Percentiles rank a stretch among this genome's conserved stretches.
phyloP scores from a whole-genome alignment of 129 eudicot genomes.

The Ambrosia trifida region DNA sequence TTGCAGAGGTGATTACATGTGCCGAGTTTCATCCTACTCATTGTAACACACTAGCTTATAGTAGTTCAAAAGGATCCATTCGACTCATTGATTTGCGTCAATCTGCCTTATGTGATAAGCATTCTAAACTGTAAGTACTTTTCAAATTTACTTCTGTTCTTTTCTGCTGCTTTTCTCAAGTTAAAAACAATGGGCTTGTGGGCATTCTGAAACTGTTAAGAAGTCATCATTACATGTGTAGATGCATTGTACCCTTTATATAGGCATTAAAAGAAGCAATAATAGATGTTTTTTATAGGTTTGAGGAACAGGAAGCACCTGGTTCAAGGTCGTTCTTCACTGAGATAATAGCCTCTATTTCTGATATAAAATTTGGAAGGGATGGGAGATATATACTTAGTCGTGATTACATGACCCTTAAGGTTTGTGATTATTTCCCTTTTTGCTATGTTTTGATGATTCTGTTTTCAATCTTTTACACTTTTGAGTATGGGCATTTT shows the following conservation, averaged over 20 bases:
- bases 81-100: conserved; percentile 98
- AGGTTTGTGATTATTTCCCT: conserved; percentile 50
- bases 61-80: conserved; percentile 98
- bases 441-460: neutral
- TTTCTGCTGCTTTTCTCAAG: conserved; percentile 2
- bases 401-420: conserved; percentile 99
- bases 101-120: conserved; percentile 94
- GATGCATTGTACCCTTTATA: conserved; percentile 1
- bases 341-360: conserved; percentile 95
- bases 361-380: conserved; percentile 93
- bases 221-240: neutral
- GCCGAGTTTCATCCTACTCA: conserved; percentile 98
- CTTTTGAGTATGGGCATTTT: neutral
- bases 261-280: conserved; percentile 12
- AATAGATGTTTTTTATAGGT: conserved; percentile 48
- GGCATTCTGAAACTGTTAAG: neutral
- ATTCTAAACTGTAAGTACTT: conserved; percentile 81
- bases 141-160: neutral
- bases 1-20: conserved; percentile 93
- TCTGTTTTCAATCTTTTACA: neutral
- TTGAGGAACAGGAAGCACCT: conserved; percentile 98
- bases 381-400: conserved; percentile 91
- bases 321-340: conserved; percentile 99
- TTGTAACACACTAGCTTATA: conserved; percentile 90
- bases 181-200: neutral